Percentiles rank a stretch among this genome's conserved stretches.
phyloP scores from a whole-genome alignment of 164 flowering plant genomes.

The Litsea cubeba region DNA sequence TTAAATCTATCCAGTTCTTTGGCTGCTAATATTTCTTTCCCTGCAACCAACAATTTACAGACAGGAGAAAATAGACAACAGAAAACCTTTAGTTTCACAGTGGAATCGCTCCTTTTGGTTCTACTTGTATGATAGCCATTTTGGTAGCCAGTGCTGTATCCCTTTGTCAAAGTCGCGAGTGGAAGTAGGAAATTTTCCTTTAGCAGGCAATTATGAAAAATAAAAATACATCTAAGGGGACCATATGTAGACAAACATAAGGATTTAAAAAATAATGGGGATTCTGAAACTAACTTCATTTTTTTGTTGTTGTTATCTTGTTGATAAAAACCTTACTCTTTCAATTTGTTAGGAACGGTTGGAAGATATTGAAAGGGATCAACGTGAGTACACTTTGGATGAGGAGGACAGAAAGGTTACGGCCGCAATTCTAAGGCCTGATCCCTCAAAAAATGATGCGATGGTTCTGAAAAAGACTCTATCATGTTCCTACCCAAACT shows the following conservation, averaged over 20 bases:
- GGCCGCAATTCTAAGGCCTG: slow-evolving; percentile 60
- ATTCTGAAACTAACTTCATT: no score
- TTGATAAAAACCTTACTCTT: neutral
- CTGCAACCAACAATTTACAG: no score
- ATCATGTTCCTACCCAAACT: slow-evolving; percentile 78
- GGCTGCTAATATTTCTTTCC: neutral
- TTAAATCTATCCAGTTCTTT: neutral
- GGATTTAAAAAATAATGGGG: no score
- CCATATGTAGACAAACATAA: no score
- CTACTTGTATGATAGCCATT: neutral
- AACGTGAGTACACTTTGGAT: slow-evolving; percentile 87
- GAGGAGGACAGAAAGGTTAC: slow-evolving; percentile 77
- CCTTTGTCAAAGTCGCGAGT: no score
- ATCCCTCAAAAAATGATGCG: slow-evolving; percentile 48
- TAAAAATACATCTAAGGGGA: no score
- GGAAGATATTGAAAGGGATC: slow-evolving; percentile 77
- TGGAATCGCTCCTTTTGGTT: neutral
- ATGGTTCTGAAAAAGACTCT: slow-evolving; percentile 70
- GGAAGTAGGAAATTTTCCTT: no score
- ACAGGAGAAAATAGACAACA: neutral
- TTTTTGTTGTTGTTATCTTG: neutral
- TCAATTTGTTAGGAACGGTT: slow-evolving; percentile 63
- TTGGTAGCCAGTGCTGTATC: neutral
- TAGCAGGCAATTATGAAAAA: no score
- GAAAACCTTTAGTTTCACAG: neutral